phyloP scores from a whole-genome alignment of 192 early-diverging fungal species.

The Funneliformis mosseae region DNA sequence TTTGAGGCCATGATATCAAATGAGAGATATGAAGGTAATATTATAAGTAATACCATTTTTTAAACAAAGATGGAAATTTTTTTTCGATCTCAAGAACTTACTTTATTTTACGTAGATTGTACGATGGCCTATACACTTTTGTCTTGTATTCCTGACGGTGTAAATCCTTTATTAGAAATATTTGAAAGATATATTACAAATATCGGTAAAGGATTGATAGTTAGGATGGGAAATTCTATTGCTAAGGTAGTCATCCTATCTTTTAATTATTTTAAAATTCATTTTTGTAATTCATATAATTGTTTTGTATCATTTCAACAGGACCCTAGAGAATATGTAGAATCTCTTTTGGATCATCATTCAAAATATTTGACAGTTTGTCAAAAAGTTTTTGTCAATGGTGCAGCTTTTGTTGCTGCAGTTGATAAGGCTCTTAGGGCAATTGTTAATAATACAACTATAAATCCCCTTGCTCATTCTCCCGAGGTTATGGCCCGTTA shows the following conservation, averaged over 20 bases:
- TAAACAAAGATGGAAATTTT: background rate
- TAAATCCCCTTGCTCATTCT: constrained; percentile 53
- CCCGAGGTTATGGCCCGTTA: constrained; percentile 85
- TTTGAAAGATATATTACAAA: constrained; percentile 68
- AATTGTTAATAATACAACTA: constrained; percentile 64
- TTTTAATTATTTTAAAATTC: background rate
- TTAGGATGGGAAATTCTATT: constrained; percentile 43
- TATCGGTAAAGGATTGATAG: constrained; percentile 58
- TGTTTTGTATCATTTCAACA: constrained; percentile 33
- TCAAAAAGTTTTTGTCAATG: constrained; percentile 62
- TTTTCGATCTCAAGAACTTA: background rate
- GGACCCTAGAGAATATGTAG: constrained; percentile 77
- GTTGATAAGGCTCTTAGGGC: constrained; percentile 82
- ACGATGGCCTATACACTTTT: constrained; percentile 67
- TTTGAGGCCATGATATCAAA: constrained; percentile 70
- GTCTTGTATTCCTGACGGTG: constrained; percentile 63
- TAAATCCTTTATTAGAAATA: constrained; percentile 57
- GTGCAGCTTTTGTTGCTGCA: constrained; percentile 71
- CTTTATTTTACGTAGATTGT: constrained; percentile 54
- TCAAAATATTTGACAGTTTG: constrained; percentile 62
- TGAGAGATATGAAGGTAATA: constrained; percentile 60
- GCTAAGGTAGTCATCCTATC: constrained; percentile 47
- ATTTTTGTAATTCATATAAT: background rate
- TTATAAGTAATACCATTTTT: background rate
- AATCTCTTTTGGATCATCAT: constrained; percentile 65